Conservation (phyloP, 1,139 yeast genomes). For the Keqinozyma sinolaborantium region DNA sequence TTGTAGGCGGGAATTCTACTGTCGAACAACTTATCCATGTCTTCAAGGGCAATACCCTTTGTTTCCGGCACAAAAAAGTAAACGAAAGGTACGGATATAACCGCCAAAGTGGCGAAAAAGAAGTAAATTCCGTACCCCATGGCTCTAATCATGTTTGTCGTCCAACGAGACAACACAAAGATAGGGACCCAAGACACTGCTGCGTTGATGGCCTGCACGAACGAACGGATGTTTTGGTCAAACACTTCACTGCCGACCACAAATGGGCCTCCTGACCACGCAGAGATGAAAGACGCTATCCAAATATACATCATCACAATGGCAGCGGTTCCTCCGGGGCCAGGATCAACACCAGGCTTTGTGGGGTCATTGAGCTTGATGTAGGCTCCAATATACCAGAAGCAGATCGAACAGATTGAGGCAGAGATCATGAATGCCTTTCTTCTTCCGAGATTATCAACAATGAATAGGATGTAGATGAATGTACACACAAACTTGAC, state of each 20-base stretch:
- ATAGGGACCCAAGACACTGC: slow-evolving; percentile 44
- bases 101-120: slow-evolving; percentile 35
- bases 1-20: slow-evolving; percentile 22
- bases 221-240: slow-evolving; percentile 40
- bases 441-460: slow-evolving; percentile 37
- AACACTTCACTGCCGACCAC: slow-evolving; percentile 42
- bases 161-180: slow-evolving; percentile 37
- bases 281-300: slow-evolving; percentile 40
- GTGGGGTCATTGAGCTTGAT: slow-evolving; percentile 37
- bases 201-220: slow-evolving; percentile 42
- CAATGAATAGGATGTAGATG: slow-evolving; percentile 33
- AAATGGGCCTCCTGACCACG: slow-evolving; percentile 46
- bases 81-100: slow-evolving; percentile 32
- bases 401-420: slow-evolving; percentile 33
- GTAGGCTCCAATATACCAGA: slow-evolving; percentile 44
- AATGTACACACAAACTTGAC: slow-evolving; percentile 37
- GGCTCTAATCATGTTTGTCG: slow-evolving; percentile 32
- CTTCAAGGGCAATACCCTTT: slow-evolving; percentile 41
- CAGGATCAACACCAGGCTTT: slow-evolving; percentile 30
- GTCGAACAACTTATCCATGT: slow-evolving; percentile 40
- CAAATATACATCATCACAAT: slow-evolving; percentile 43
- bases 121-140: slow-evolving; percentile 41
- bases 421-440: slow-evolving; percentile 38
- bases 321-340: slow-evolving; percentile 43
- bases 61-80: slow-evolving; percentile 38